Evolutionary conservation across 306 rosid genomes (phyloP), one percentile per base, ranked within the genome.

Genomic region (Cucumis cinereus): DNA sequence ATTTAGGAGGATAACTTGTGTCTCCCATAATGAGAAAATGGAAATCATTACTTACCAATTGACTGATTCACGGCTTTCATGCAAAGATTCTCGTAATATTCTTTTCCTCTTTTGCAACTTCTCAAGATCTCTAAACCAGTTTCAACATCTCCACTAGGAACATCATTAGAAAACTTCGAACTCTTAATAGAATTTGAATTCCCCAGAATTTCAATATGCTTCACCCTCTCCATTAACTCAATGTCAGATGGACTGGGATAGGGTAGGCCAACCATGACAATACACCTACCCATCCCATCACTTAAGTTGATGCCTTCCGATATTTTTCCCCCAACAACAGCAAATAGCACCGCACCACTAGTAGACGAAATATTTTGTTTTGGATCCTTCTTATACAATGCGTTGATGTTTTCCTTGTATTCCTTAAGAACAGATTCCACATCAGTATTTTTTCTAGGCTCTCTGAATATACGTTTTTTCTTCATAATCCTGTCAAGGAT

Each of bases 1-100:
- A 47, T 70, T 47, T 70, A 8, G 55, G 54, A 36, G 9, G 43
- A 38, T 36, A 11, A 69, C 74, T n/a, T 40, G 15, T 41, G 74
- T n/a, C 58, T 70, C 56, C 75, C 22, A 15, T 70, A 7, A 62
- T 47, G 24, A 53, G 30, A 66, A 35, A 54, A 28, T 13, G 24
- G 24, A 12, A 47, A 74, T 58, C 68, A 76, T 78, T 72, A 83
- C 90, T 45, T 62, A 94, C 97, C 97, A 57, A 94, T 94, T 77
- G 98, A 91, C 85, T 94, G 97, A 88, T 94, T 94, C 67, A 94
- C 96, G 53, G 98, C 96, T 80, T 94, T 94, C 97, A 94, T 91
- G 96, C 98, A 94, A 73, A 94, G 94, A 84, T 94, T 94, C 81
- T 94, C 96, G 35, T 94, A 94, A 74, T 94, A 90, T 55, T 91